Conservation (phyloP, 768 basidiomycete genomes). For the Mycena pura region DNA sequence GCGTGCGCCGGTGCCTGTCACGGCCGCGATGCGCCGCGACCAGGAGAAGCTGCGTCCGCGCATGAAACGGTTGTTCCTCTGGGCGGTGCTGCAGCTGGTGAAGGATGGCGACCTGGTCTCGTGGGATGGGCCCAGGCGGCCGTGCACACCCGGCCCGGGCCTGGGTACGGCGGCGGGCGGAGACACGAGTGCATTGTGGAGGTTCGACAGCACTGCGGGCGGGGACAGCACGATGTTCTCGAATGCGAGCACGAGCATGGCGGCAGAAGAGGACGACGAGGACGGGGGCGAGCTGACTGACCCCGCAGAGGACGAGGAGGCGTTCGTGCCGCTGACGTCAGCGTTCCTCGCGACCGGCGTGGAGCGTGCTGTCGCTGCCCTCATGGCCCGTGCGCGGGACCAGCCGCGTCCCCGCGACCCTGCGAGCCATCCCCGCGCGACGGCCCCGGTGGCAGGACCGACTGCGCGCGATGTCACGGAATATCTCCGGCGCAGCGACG, state of each 20-base stretch:
- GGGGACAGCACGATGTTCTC: constrained; percentile 40
- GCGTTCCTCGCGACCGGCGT: constrained; percentile 55
- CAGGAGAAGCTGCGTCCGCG: constrained; percentile 45
- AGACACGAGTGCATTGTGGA: constrained; percentile 57
- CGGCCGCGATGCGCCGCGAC: constrained; percentile 11
- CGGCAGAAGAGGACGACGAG: constrained; percentile 45
- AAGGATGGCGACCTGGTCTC: constrained; percentile 78
- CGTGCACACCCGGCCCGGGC: constrained; percentile 33
- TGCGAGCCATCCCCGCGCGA: background rate
- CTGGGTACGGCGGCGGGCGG: constrained; percentile 13
- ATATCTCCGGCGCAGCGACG: constrained; percentile 14
- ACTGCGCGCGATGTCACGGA: background rate
- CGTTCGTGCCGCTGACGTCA: constrained; percentile 68
- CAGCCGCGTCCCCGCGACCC: background rate
- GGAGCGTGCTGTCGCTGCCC: constrained; percentile 48
- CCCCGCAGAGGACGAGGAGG: constrained; percentile 64
- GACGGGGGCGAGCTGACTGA: constrained; percentile 63
- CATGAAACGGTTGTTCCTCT: constrained; percentile 72
- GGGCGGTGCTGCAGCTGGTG: constrained; percentile 67
- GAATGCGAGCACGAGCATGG: constrained; percentile 31
- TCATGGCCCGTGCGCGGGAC: constrained; percentile 31
- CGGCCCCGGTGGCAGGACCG: background rate
- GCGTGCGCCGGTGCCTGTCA: constrained; percentile 11
- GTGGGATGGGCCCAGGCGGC: constrained; percentile 69
- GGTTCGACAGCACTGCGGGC: constrained; percentile 36